These are phyloP conservation scores for Dendrocalamus sinicus DNA, from an alignment of 176 grass and related monocot species.

Conservation along the genomic window DNA sequence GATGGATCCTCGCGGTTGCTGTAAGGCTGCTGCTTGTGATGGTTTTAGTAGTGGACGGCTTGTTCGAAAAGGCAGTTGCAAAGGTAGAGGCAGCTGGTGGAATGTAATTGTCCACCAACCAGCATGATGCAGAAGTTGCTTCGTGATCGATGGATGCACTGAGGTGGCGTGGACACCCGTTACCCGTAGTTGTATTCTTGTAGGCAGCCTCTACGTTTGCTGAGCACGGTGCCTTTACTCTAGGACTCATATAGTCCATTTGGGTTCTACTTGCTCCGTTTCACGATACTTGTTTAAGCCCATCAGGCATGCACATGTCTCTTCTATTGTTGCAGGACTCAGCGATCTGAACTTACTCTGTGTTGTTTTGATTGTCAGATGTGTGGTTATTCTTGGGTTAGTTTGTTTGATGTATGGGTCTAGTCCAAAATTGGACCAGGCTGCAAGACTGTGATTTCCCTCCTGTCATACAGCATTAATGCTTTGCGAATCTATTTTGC, in stretches of 20 bases:
- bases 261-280: background rate
- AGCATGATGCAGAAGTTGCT: background rate
- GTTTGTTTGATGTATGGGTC: background rate
- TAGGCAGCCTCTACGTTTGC: background rate
- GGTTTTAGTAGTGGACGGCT: background rate
- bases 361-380: too few species aligned
- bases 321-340: background rate
- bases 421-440: background rate
- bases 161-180: background rate
- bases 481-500: too few species aligned
- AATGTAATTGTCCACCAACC: constrained; percentile 36
- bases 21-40: constrained; percentile 19
- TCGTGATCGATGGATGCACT: background rate
- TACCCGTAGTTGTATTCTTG: background rate
- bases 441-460: too few species aligned
- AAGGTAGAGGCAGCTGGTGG: constrained; percentile 9
- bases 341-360: too few species aligned
- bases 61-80: background rate
- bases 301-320: background rate
- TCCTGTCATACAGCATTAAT: too few species aligned
- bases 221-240: background rate
- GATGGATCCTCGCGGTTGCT: background rate
- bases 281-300: background rate
- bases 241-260: background rate
- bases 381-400: too few species aligned